phyloP scores from a whole-genome alignment of 306 rosid species.

The Rosa chinensis region DNA sequence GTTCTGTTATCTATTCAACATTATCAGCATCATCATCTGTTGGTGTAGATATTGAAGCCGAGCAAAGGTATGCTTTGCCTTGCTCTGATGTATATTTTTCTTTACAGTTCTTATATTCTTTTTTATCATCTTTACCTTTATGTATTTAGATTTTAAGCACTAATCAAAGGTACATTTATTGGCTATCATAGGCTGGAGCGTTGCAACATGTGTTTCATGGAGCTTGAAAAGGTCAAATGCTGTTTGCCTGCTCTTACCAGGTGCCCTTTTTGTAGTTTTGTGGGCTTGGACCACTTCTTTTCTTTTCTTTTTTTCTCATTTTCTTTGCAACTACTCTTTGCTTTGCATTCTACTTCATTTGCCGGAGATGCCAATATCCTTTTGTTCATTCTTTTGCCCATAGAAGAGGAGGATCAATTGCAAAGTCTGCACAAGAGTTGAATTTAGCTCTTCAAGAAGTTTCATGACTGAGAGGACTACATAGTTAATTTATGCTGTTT shows the following conservation, averaged over 20 bases:
- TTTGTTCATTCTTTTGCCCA: conserved; percentile 28
- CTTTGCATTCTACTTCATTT: conserved; percentile 12
- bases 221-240: conserved; percentile 84
- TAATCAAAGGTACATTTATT: conserved; percentile 5
- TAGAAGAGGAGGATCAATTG: conserved; percentile 92
- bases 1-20: conserved; percentile 84
- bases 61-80: conserved; percentile 61
- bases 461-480: conserved; percentile 41
- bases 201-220: conserved; percentile 83
- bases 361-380: conserved; percentile 29
- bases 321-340: not conserved
- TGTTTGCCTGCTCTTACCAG: conserved; percentile 66
- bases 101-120: not conserved
- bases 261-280: conserved; percentile 34
- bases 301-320: not conserved
- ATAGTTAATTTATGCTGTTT: conserved; percentile 27
- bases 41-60: conserved; percentile 97
- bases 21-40: conserved; percentile 72
- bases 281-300: not conserved
- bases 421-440: conserved; percentile 90
- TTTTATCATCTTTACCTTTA: not conserved
- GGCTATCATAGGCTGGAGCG: conserved; percentile 78
- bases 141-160: conserved; percentile 11
- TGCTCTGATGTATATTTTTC: conserved; percentile 9
- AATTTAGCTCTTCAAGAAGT: conserved; percentile 80